phyloP scores from a whole-genome alignment of 2,329 filamentous ascomycete species.

The Thielaviopsis musarum region DNA sequence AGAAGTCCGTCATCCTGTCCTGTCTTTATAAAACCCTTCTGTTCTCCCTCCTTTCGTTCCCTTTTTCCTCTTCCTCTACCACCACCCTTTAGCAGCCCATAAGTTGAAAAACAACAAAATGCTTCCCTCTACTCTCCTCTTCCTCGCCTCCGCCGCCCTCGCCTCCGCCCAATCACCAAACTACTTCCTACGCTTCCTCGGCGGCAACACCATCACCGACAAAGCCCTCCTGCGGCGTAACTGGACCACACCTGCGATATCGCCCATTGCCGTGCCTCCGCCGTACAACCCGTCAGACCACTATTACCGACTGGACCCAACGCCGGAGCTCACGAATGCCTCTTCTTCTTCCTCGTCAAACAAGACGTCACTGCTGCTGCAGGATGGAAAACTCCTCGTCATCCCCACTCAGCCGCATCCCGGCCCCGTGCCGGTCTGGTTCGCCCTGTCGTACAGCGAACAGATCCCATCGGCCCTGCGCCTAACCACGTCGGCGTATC shows the following conservation, averaged over 20 bases:
- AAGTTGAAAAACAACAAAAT: no score
- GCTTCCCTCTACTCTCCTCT: not conserved
- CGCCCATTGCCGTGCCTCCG: conserved; percentile 6
- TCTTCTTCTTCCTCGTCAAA: not conserved
- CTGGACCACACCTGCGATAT: conserved; percentile 4
- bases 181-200: conserved; percentile 10
- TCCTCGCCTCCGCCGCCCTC: not conserved
- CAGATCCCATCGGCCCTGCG: conserved; percentile 1
- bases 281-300: conserved; percentile 8
- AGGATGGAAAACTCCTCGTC: conserved; percentile 2
- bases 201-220: conserved; percentile 9
- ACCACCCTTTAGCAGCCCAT: no score
- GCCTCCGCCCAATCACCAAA: conserved; percentile 6
- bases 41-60: not conserved
- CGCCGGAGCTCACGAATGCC: conserved; percentile 1
- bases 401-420: conserved; percentile 9
- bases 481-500: conserved; percentile 2
- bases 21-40: not conserved
- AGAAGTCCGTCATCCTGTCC: no score
- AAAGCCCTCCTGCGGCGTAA: conserved; percentile 8
- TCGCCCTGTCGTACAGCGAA: not conserved
- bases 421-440: conserved; percentile 3
- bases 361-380: not conserved
- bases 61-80: not conserved
- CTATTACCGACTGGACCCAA: conserved; percentile 10